A percentile compares a stretch with the other conserved stretches of the same genome.
phyloP scores from a whole-genome alignment of 495 filamentous ascomycete genomes.

The Saxophila tyrrhenica region DNA sequence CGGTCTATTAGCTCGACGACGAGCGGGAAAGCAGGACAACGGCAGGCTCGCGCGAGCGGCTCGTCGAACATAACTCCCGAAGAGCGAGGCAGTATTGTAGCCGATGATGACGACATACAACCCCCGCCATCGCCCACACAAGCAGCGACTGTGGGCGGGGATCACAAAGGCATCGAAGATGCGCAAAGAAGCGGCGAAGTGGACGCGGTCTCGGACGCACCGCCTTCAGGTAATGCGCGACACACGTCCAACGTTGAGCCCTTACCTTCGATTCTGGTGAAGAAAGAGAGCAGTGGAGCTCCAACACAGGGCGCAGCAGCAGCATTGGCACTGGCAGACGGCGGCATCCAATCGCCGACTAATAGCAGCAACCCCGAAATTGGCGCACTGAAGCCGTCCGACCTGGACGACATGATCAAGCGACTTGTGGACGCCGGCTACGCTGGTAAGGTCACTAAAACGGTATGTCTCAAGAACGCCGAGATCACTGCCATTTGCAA shows the following conservation, averaged over 20 bases:
- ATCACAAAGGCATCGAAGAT: constrained; percentile 65
- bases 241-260: constrained; percentile 43
- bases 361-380: constrained; percentile 33
- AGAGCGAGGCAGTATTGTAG: constrained; percentile 23
- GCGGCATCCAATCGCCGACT: constrained; percentile 2
- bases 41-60: constrained; percentile 30
- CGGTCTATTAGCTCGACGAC: constrained; percentile 58
- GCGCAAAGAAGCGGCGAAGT: constrained; percentile 85
- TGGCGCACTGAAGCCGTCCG: constrained; percentile 75
- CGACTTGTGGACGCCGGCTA: constrained; percentile 90
- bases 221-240: constrained; percentile 51
- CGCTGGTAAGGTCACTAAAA: constrained; percentile 92
- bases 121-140: constrained; percentile 86
- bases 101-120: constrained; percentile 44
- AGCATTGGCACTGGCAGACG: constrained; percentile 17
- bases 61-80: constrained; percentile 19
- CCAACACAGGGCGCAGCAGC: constrained; percentile 9
- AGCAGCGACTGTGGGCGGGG: constrained; percentile 61
- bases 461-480: constrained; percentile 91
- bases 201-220: constrained; percentile 88
- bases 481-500: constrained; percentile 90
- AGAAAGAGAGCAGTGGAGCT: constrained; percentile 39
- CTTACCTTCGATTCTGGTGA: constrained; percentile 71
- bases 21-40: constrained; percentile 41
- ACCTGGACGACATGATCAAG: constrained; percentile 95